Conservation (phyloP, 78 protist genomes). For the slime mould (Dictyostelium discoideum) region dicty_2.7 NC_007088.5:1675001-1675500, state of each 20-base stretch:
- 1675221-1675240: not conserved
- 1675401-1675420: constrained; percentile 5
- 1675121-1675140: not conserved
- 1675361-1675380: constrained; percentile 15
- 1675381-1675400: not conserved
- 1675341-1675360: constrained; percentile 8
- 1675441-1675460: not conserved
- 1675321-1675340: constrained; percentile 15
- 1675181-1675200: not conserved
- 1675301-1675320: not conserved
- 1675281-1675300: not conserved
- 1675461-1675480: not conserved
- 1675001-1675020: not conserved
- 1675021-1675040: not conserved
- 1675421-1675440: not conserved
- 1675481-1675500: not conserved
- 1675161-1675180: not conserved
- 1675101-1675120: not conserved
- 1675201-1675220: not conserved
- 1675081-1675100: not conserved
- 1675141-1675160: not conserved
- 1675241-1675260: not conserved
- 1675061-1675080: not conserved
- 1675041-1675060: not conserved
- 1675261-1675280: not conserved